phyloP scores from a whole-genome alignment of 768 basidiomycete genomes.

The Crepidotus variabilis region DNA sequence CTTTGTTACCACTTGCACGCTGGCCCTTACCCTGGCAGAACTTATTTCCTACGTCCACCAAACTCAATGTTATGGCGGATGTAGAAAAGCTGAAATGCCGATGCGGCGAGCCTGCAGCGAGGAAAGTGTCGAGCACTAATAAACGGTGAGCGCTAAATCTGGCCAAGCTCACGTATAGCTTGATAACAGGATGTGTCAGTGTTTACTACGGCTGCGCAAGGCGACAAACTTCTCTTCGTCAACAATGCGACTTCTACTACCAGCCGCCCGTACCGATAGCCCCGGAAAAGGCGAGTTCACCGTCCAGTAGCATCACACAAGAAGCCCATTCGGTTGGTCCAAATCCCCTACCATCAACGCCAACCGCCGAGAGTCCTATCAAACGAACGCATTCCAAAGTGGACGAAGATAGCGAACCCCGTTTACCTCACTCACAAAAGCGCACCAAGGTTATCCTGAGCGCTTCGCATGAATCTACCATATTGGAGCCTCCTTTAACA shows the following conservation, averaged over 20 bases:
- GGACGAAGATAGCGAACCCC: background rate
- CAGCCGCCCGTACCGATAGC: background rate
- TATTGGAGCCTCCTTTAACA: background rate
- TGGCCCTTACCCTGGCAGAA: background rate
- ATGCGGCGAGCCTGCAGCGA: constrained; percentile 1
- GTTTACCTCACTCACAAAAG: constrained; percentile 3
- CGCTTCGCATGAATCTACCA: background rate
- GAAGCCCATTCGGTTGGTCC: background rate
- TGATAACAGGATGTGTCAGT: background rate
- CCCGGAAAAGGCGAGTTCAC: background rate
- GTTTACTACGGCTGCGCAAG: constrained; percentile 5
- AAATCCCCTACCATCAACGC: background rate
- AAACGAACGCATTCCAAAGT: background rate
- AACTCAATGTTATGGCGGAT: background rate
- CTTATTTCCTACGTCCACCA: background rate
- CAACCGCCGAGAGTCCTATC: background rate
- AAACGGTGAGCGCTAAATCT: background rate
- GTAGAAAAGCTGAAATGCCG: background rate
- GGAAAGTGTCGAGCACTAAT: constrained; percentile 1
- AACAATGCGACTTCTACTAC: constrained; percentile 4
- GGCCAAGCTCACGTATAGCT: background rate
- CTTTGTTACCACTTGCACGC: background rate
- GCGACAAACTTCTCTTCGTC: background rate
- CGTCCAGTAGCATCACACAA: background rate
- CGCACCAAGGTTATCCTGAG: background rate